Evolutionary conservation across 768 basidiomycete species (phyloP), one percentile per base, ranked within the genome.

Genomic region (Mycena crocata): DNA sequence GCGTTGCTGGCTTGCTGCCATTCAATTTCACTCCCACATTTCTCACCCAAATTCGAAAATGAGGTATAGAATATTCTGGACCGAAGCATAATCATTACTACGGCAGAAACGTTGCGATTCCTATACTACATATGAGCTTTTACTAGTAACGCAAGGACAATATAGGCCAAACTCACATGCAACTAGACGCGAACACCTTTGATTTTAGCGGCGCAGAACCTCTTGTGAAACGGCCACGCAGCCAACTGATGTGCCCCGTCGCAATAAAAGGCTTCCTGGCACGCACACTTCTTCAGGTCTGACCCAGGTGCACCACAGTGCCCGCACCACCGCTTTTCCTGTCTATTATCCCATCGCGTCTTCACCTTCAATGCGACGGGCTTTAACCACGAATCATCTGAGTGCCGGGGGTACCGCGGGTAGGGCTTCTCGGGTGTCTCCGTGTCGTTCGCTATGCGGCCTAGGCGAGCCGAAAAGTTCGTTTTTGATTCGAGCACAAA

Each of bases 221-320:
- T 34, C 26, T 72, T 69, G 45, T 73, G 72, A 37, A 64, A 72
- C 21, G 54, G 45, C 73, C 73, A 74, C 15, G 69, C 71, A 7
- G 61, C 58, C 8, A 17, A 46, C 42, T 71, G 69, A 54, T 72
- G 73, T 8, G 59, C 69, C n/a, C 30, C 44, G 34, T 69, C 51
- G 61, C 73, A 74, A 39, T 72, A 72, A 14, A 39, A 62, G 2
- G 42, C 67, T 9, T 51, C 23, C 28, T 48, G 28, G 44, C 71
- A 74, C 21, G 57, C 52, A 46, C 73, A 74, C 34, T 62, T 60
- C 35, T 56, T 58, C 26, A 50, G 50, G 4, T 54, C 64, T 40
- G 35, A 32, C 14, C 51, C 51, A 35, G 51, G 51, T 26, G 5
- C 35, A 12, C 69, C 73, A 39, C 72, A 73, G 56, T 69, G 69